A percentile compares a stretch with the other conserved stretches of the same genome.
Conservation (phyloP, 495 filamentous ascomycete genomes). For the Lophiostoma macrostomum region DNA sequence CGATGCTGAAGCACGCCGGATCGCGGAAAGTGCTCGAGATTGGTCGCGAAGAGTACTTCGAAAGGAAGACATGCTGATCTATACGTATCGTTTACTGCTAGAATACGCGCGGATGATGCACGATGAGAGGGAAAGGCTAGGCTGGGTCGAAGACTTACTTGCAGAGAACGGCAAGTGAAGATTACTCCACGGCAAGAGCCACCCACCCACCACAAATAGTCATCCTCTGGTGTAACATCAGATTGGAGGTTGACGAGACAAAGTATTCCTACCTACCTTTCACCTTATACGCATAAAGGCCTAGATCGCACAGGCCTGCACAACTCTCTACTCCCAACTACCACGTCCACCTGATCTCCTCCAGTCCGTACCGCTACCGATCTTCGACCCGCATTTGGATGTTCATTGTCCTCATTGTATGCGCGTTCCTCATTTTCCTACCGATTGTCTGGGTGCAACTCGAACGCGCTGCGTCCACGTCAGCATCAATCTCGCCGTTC, state of each 20-base stretch:
- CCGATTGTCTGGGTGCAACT: not conserved
- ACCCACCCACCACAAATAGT: too few relatives aligned
- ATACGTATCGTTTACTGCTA: conserved; percentile 30
- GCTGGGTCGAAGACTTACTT: conserved; percentile 27
- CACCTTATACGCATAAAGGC: too few relatives aligned
- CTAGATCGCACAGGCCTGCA: too few relatives aligned
- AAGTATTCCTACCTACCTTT: too few relatives aligned
- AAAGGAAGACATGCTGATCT: conserved; percentile 36
- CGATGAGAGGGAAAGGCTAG: conserved; percentile 25
- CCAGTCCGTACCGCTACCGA: too few relatives aligned
- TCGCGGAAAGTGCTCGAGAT: conserved; percentile 18
- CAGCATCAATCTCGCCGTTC: not conserved
- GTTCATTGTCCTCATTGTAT: conserved; percentile 3
- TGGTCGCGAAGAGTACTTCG: conserved; percentile 33
- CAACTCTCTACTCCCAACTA: too few relatives aligned
- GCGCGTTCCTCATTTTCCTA: not conserved
- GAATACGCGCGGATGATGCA: conserved; percentile 34
- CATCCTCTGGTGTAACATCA: too few relatives aligned
- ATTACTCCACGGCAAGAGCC: too few relatives aligned
- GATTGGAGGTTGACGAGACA: too few relatives aligned
- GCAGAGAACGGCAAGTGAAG: conserved; percentile 1
- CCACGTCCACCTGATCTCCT: too few relatives aligned
- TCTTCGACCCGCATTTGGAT: too few relatives aligned
- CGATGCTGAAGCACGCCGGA: conserved; percentile 20
- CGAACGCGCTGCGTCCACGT: not conserved